Conservation (phyloP, 495 filamentous ascomycete species). For the Aspergillus nidulans region DNA sequence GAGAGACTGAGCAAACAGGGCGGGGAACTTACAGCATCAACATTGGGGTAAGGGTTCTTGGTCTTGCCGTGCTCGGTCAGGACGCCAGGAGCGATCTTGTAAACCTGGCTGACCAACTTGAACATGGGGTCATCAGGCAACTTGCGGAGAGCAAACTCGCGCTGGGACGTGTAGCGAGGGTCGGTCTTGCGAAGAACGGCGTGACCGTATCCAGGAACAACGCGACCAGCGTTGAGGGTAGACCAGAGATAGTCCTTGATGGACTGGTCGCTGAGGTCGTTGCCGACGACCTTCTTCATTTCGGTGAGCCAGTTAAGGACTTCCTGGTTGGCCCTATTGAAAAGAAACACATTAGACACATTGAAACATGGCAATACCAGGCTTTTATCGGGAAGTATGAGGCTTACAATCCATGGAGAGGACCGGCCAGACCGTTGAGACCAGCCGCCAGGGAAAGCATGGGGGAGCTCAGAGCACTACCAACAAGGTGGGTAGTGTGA, state of each 20-base stretch:
- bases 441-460: constrained; percentile 94
- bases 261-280: constrained; percentile 88
- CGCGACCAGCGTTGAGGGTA: constrained; percentile 89
- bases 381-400: neutral
- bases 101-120: constrained; percentile 98
- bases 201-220: constrained; percentile 97
- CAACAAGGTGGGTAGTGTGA: constrained; percentile 97
- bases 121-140: constrained; percentile 97
- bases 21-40: constrained; percentile 55
- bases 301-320: constrained; percentile 97
- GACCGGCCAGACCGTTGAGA: constrained; percentile 94
- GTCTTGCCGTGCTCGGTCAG: constrained; percentile 99
- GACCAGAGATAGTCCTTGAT: constrained; percentile 98
- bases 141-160: constrained; percentile 88
- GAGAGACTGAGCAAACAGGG: neutral
- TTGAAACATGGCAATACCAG: neutral
- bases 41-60: constrained; percentile 82
- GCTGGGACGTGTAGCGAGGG: constrained; percentile 95
- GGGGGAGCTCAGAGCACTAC: constrained; percentile 92
- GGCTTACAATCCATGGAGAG: constrained; percentile 83
- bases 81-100: constrained; percentile 98
- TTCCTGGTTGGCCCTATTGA: constrained; percentile 83
- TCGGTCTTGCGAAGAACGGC: constrained; percentile 99
- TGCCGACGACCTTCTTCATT: constrained; percentile 95
- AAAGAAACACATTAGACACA: constrained; percentile 16